phyloP scores from a whole-genome alignment of 163 green algal species.

The Prototheca wickerhamii region DNA sequence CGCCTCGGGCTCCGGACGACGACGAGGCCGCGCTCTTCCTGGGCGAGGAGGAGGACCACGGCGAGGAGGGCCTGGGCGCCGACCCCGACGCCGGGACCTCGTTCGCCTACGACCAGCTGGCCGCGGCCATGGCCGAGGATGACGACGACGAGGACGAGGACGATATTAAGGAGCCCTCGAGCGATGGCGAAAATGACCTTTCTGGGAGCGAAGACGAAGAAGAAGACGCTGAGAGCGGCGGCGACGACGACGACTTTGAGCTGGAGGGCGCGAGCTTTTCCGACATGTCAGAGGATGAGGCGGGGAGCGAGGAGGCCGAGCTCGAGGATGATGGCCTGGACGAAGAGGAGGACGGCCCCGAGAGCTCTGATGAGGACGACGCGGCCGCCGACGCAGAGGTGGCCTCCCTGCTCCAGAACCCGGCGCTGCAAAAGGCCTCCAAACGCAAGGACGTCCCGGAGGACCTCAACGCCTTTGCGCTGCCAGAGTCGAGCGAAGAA shows the following conservation, averaged over 20 bases:
- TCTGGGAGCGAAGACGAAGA: conserved; percentile 3
- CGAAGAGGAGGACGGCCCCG: conserved; percentile 4
- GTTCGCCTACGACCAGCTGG: conserved; percentile 40
- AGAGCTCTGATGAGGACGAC: conserved; percentile 4
- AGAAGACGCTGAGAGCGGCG: no score
- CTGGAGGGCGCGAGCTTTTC: conserved; percentile 10
- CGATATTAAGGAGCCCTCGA: background rate
- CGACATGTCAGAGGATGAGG: conserved; percentile 12
- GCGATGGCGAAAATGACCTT: background rate
- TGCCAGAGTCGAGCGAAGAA: conserved; percentile 13
- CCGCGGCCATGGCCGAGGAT: conserved; percentile 30
- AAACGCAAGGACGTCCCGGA: background rate
- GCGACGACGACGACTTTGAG: conserved; percentile 1
- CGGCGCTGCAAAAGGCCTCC: background rate
- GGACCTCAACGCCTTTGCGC: conserved; percentile 29
- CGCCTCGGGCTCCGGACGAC: background rate
- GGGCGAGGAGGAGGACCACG: conserved; percentile 29
- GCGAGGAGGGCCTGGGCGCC: conserved; percentile 23
- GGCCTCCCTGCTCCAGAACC: conserved; percentile 1
- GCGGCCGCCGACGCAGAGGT: conserved; percentile 13
- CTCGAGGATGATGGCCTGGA: background rate
- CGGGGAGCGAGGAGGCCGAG: background rate
- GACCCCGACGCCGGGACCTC: conserved; percentile 7
- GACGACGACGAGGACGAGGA: background rate
- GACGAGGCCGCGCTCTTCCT: conserved; percentile 37